Base-by-base conservation (phyloP, 371 early-diverging fungal species). In the Mycotypha africana region DNA sequence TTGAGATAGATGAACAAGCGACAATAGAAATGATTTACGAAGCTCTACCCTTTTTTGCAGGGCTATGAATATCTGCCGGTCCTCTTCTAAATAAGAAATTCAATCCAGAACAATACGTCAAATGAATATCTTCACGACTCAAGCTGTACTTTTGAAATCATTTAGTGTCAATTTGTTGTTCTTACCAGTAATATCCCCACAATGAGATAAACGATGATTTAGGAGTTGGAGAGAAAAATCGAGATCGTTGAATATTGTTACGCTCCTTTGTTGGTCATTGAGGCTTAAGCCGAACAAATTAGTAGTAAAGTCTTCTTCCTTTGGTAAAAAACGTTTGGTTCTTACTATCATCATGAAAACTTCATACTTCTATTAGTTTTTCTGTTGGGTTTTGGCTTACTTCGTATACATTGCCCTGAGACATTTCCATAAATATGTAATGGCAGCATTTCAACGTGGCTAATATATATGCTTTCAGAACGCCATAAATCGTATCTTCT, bases 241-340 rank as follows among this genome's bases (percentile, higher is more conserved):
- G 20, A 86, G 33, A 50, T 70, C 59, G 16, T 74, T 70, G 4
- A 81, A 25, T n/a, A 70, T 53, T 7, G 62, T 54, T 0, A 70
- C 45, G 28, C 73, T 62, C 0, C 77, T 62, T 26, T 67, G 63
- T 38, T 76, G 70, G 38, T 79, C 79, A 20, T 72, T 71, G 4
- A 87, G 62, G 0, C 75, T 67, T 2, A 83, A 58, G 1, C 82
- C 82, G 60, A 79, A 82, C 32, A 73, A 55, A 52, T 84, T 84
- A 15, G 75, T 71, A 23, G 79, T 69, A 56, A 87, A 85, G 53
- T 85, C 88, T 46, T 87, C 85, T 60, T 85, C 88, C 72, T 78
- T 42, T 15, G 15, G 34, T 41, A 21, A 28, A 28, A 28, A 8
- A 8, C 6, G 12, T 12, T 28, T 28, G 8, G 6, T 8, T 6